These are phyloP conservation scores for Vaccinium vitisidaea DNA, from an alignment of 148 eudicot species.

Conservation along the genomic window DNA sequence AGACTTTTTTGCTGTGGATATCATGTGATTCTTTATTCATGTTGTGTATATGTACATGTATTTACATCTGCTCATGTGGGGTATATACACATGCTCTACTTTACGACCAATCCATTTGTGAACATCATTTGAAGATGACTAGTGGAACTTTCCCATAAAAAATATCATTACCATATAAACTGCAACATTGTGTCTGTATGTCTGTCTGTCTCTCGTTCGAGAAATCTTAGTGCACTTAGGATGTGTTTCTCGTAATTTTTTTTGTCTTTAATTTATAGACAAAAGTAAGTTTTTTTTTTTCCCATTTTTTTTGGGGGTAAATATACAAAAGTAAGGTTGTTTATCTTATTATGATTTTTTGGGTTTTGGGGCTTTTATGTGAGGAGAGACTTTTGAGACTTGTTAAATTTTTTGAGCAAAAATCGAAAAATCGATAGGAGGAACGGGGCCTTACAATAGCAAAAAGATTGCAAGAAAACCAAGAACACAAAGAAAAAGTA, in stretches of 20 bases:
- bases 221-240: not conserved
- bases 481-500: slow-evolving; percentile 4
- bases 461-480: slow-evolving; percentile 7
- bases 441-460: not conserved
- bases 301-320: too few relatives aligned
- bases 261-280: too few relatives aligned
- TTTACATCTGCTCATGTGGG: not conserved
- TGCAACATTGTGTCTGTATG: slow-evolving; percentile 6
- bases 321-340: too few relatives aligned
- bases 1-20: not conserved
- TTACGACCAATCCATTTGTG: not conserved
- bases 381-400: too few relatives aligned
- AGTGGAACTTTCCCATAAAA: not conserved
- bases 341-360: too few relatives aligned
- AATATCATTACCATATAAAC: slow-evolving; percentile 5
- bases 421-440: too few relatives aligned
- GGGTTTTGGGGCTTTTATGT: too few relatives aligned
- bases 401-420: too few relatives aligned
- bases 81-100: not conserved
- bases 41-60: not conserved
- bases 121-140: not conserved
- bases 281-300: too few relatives aligned
- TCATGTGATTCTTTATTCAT: not conserved
- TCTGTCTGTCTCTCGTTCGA: slow-evolving; percentile 13
- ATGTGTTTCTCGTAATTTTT: too few relatives aligned